Base-by-base conservation (phyloP, 208 protist species). In the Zelonia costaricensis region DNA sequence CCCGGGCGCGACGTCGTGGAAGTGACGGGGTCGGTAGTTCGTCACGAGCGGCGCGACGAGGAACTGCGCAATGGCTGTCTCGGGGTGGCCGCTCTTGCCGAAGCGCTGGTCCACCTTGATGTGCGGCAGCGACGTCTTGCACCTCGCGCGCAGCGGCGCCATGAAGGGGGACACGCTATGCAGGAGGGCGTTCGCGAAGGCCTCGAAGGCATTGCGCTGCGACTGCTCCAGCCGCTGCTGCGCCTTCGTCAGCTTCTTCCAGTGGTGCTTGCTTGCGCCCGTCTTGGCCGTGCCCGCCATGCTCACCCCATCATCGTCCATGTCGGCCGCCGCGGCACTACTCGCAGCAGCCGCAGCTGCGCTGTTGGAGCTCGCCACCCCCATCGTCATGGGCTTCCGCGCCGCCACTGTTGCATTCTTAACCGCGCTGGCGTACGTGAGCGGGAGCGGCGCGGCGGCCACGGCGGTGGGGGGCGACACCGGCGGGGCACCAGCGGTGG, bases 31-130 rank as follows among this genome's bases (percentile, higher is more conserved):
- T 18, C 89, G 80, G 74, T 95, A 95, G 60, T 92, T 95, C 36
- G 84, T 90, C 5, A 94, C 80, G 43, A 95, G 57, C 43, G 89
- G 89, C 3, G 89, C 89, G 3, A 92, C 86, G 16, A 92, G 76
- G 62, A 95, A 95, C 65, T 95, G 85, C 39, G 86, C 80, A 31
- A 92, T 82, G 10, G 89, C 89, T 27, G 86, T 88, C 60, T 95
- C 86, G 15, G 89, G 89, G 48, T 91, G 83, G 1, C 89, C 89
- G 47, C 66, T 79, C 64, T 91, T 92, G 47, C 89, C 89, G 62
- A 92, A 95, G 25, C 89, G 85, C 61, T 95, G 89, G 55, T 95
- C 89, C 10, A 95, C 68, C 65, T 95, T 95, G 40, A 95, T 79
- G 69, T 95, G 89, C 10, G 89, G 89, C 23, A 95, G 77, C 25